Conservation (phyloP, 1,139 yeast species). For the Spathaspora sp. region DNA sequence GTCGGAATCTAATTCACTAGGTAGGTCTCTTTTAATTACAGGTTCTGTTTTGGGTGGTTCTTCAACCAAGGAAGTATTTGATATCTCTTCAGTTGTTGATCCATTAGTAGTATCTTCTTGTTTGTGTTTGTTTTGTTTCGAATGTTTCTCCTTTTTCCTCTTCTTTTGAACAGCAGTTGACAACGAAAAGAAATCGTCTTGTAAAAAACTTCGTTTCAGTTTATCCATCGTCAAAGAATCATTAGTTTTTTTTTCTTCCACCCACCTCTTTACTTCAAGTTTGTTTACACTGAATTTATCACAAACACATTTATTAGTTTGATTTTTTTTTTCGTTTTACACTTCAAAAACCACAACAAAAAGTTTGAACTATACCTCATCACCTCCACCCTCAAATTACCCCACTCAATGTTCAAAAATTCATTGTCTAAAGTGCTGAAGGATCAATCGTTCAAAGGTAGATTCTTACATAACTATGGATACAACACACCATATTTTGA, state of each 20-base stretch:
- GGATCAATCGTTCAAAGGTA: constrained; percentile 6
- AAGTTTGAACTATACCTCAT: not conserved
- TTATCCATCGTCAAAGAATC: not conserved
- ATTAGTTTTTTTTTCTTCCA: constrained; percentile 1
- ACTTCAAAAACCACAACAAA: constrained; percentile 1
- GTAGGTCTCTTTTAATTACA: not conserved
- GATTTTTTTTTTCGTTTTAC: not conserved
- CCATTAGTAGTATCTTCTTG: not conserved
- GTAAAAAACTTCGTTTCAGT: constrained; percentile 9
- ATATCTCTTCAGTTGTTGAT: not conserved
- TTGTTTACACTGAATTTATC: not conserved
- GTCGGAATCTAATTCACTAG: not conserved
- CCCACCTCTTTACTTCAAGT: not conserved
- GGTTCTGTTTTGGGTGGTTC: not conserved
- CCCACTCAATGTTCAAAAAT: constrained; percentile 6
- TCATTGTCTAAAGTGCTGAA: not conserved
- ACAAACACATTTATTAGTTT: too few species aligned
- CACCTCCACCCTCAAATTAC: not conserved
- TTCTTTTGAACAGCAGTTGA: constrained; percentile 19
- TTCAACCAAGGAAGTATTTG: not conserved
- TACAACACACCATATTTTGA: constrained; percentile 30
- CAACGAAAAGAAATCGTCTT: constrained; percentile 34
- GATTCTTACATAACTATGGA: constrained; percentile 29
- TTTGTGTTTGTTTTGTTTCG: not conserved
- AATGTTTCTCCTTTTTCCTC: constrained; percentile 18